Evolutionary conservation across 1,284 basidiomycete genomes (phyloP), one percentile per base, ranked within the genome.

Genomic region (Ganoderma lucidum): DNA sequence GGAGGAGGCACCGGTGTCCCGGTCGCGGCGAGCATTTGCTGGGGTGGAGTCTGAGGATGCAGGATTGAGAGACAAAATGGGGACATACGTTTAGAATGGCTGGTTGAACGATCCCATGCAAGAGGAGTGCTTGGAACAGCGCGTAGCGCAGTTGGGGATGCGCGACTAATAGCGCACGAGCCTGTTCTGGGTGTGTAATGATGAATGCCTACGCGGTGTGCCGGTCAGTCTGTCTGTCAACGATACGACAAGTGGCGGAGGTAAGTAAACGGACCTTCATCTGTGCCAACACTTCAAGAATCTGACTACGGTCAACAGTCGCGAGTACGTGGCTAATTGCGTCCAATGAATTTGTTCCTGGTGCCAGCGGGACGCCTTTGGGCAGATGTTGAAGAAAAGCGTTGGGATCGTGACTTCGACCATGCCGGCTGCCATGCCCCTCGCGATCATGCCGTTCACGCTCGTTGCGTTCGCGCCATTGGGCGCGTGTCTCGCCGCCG

Each of bases 61-160:
- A 23, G 30, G n/a, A 2, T 45, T 23, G 28, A 53, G 23, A 41
- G 51, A 48, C 23, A 0, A 30, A 62, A 14, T 23, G 35, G 28
- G 72, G 48, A 77, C 86, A 76, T 75, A 91, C 89, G 77, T 91
- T 86, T 2, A 99, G 85, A 63, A 98, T 91, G 2, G 89, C 88
- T 1, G 93, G 89, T 75, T 99, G 97, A 61, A 99, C 95, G 32
- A 99, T 95, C 78, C 97, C 96, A 87, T 98, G 95, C 69, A 98
- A 85, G 6, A 99, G 84, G 77, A 99, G 90, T 0, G 96, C 94
- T 83, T 99, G 97, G 84, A 99, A 99, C 23, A 99, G 87, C 0
- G 97, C 97, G 79, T 99, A 99, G 2, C 96, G 93, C 19, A 98
- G 87, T 82, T 99, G 97, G 17, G 98, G 97, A 76, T 98, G 93